phyloP scores from a whole-genome alignment of 176 grass and related monocot species.

The Cymbopogon citratus region DNA sequence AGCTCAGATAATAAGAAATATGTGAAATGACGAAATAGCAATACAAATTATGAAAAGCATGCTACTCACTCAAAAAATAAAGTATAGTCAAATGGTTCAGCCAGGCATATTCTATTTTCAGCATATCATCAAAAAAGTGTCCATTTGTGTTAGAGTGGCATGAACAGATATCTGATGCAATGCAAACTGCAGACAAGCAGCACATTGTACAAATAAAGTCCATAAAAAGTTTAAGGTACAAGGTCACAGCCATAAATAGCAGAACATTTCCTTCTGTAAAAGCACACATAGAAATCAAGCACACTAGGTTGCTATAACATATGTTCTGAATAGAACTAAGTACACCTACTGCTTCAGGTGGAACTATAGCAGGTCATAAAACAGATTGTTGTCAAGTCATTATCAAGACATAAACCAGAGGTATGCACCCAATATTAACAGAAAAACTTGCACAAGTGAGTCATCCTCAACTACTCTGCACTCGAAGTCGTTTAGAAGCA shows the following conservation, averaged over 20 bases:
- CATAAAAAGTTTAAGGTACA: not conserved
- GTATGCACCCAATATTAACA: not conserved
- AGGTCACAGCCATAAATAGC: not conserved
- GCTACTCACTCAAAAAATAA: not conserved
- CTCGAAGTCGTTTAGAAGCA: not conserved
- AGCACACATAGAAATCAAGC: not conserved
- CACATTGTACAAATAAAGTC: not conserved
- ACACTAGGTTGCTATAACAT: not conserved
- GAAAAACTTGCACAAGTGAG: not conserved
- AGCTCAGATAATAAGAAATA: constrained; percentile 10
- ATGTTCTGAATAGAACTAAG: not conserved
- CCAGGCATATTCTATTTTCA: not conserved
- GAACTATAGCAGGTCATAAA: not conserved
- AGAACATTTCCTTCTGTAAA: not conserved
- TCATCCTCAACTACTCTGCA: not conserved
- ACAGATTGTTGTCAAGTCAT: not conserved
- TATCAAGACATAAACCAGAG: not conserved
- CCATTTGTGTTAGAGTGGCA: not conserved
- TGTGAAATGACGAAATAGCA: constrained; percentile 5
- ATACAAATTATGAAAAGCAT: constrained; percentile 12
- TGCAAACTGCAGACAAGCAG: not conserved
- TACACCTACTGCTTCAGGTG: not conserved
- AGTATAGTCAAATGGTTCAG: not conserved
- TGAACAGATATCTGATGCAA: not conserved
- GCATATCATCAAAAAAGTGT: not conserved